Percentiles rank a stretch among this genome's conserved stretches.
phyloP scores from a whole-genome alignment of 345 rosid species.

The Salix suchowensis region DNA sequence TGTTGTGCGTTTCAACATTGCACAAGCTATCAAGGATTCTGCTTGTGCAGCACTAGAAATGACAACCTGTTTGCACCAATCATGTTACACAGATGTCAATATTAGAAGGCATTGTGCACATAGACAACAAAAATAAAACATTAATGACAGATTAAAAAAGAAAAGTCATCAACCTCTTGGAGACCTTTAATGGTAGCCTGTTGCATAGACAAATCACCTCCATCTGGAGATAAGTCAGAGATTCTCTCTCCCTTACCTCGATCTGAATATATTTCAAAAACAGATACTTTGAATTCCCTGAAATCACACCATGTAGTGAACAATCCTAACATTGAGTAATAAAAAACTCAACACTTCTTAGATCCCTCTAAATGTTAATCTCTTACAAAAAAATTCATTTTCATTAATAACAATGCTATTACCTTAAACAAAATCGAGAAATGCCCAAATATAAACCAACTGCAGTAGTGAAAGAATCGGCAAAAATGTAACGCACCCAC shows the following conservation, averaged over 20 bases:
- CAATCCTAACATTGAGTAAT: background rate
- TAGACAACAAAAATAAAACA: background rate
- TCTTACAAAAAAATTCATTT: no score
- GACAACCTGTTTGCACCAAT: slow-evolving; percentile 41
- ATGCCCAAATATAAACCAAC: background rate
- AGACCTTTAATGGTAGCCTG: slow-evolving; percentile 69
- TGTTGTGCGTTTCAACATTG: slow-evolving; percentile 77
- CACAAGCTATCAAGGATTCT: slow-evolving; percentile 58
- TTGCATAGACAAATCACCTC: slow-evolving; percentile 57
- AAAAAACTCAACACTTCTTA: background rate
- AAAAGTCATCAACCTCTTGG: slow-evolving; percentile 49
- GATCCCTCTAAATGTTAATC: no score
- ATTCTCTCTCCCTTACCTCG: slow-evolving; percentile 72
- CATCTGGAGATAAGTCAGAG: slow-evolving; percentile 55
- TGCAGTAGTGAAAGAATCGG: background rate
- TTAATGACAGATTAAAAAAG: background rate
- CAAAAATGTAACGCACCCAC: background rate
- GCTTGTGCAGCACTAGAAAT: slow-evolving; percentile 54
- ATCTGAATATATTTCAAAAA: slow-evolving; percentile 80
- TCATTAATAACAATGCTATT: no score
- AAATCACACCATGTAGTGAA: background rate
- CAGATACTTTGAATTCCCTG: slow-evolving; percentile 60
- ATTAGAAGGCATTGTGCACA: background rate
- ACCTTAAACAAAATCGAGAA: background rate
- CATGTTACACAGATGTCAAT: background rate